A percentile compares a stretch with the other conserved stretches of the same genome.
Conservation (phyloP, 2,329 filamentous ascomycete genomes). For the Cladosporium halotolerans region DNA sequence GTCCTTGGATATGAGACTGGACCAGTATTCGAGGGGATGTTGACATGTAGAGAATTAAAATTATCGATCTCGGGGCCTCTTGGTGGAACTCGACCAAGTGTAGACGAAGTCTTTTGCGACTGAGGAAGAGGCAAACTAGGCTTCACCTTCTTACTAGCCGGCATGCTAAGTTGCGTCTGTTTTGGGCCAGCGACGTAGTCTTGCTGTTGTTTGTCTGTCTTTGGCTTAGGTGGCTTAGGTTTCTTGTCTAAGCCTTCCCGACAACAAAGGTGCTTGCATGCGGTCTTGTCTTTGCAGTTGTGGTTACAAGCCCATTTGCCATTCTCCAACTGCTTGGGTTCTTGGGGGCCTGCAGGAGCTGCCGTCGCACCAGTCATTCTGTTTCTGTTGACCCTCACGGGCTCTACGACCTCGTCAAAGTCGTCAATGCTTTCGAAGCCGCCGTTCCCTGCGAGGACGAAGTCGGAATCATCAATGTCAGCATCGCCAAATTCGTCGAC, state of each 20-base stretch:
- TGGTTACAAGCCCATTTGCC: slow-evolving; percentile 73
- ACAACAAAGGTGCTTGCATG: slow-evolving; percentile 68
- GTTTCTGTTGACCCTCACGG: too few species aligned
- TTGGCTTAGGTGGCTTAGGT: slow-evolving; percentile 42
- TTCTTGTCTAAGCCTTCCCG: slow-evolving; percentile 63
- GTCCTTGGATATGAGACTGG: slow-evolving; percentile 12
- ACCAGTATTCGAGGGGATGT: slow-evolving; percentile 18
- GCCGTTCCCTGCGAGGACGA: slow-evolving; percentile 40
- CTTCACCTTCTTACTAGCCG: slow-evolving; percentile 16
- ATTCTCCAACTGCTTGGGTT: slow-evolving; percentile 48
- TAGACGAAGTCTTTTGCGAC: not conserved
- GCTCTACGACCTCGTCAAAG: slow-evolving; percentile 27
- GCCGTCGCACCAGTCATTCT: too few species aligned
- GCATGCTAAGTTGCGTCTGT: slow-evolving; percentile 26
- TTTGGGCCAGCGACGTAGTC: slow-evolving; percentile 18
- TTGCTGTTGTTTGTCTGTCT: slow-evolving; percentile 22
- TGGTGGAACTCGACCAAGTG: not conserved
- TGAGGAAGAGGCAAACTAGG: not conserved
- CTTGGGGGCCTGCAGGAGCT: not conserved
- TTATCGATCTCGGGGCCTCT: slow-evolving; percentile 13
- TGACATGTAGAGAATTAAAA: slow-evolving; percentile 22
- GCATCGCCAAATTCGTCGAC: slow-evolving; percentile 49
- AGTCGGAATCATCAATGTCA: slow-evolving; percentile 47
- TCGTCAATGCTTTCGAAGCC: slow-evolving; percentile 50
- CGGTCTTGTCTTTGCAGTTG: slow-evolving; percentile 54